These are phyloP conservation scores for Cenococcum geophilum DNA, from an alignment of 495 filamentous ascomycete genomes.

Conservation along the genomic window DNA sequence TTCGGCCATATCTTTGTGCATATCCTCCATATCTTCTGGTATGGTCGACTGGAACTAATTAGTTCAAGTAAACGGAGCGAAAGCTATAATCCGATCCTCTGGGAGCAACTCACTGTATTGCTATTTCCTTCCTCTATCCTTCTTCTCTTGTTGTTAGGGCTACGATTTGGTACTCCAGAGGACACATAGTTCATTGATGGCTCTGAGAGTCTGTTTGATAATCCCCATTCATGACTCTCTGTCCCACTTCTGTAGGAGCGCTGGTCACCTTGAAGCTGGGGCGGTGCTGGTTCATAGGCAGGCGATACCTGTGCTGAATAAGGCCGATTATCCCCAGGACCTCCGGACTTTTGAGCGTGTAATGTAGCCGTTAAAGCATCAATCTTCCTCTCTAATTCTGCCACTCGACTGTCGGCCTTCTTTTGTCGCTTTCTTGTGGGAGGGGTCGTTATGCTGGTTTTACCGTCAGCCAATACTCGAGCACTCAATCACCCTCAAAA, in stretches of 20 bases:
- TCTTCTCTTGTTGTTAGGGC: background rate
- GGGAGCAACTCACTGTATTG: background rate
- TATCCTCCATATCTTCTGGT: slow-evolving; percentile 28
- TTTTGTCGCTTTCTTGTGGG: slow-evolving; percentile 85
- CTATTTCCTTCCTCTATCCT: background rate
- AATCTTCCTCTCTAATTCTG: slow-evolving; percentile 91
- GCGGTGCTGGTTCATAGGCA: background rate
- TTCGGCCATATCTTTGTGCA: slow-evolving; percentile 2
- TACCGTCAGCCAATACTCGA: slow-evolving; percentile 4
- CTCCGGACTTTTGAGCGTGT: slow-evolving; percentile 45
- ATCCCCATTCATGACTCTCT: background rate
- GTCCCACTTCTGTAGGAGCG: background rate
- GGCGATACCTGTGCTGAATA: background rate
- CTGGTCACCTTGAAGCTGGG: slow-evolving; percentile 6
- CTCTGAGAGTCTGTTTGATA: background rate
- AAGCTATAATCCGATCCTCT: background rate
- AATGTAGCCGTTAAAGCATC: slow-evolving; percentile 77
- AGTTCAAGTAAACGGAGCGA: background rate
- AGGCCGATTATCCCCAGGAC: slow-evolving; percentile 23
- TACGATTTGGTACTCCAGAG: background rate
- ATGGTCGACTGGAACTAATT: slow-evolving; percentile 20
- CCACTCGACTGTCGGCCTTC: slow-evolving; percentile 86
- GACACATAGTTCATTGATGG: background rate
- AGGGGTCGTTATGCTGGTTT: slow-evolving; percentile 56
- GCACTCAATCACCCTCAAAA: no score